Percentiles rank a stretch among this genome's conserved stretches.
Conservation (phyloP, 495 filamentous ascomycete species). For the Melanomma pulvis-pyrius region DNA sequence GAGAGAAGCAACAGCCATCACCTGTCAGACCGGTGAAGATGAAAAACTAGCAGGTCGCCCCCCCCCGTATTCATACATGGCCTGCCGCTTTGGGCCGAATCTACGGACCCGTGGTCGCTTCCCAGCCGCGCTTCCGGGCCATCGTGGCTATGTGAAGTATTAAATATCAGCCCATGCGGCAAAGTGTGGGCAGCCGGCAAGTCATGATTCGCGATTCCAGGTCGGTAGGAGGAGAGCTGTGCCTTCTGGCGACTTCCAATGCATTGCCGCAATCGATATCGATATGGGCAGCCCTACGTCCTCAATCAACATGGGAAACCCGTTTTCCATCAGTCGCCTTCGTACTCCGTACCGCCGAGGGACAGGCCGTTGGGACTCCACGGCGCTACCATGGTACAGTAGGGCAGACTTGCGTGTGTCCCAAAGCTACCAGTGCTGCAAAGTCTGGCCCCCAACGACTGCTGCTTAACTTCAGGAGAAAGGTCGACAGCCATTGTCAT, state of each 20-base stretch:
- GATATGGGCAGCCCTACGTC: not conserved
- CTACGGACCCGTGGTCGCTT: too few relatives aligned
- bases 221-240: not conserved
- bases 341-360: too few relatives aligned
- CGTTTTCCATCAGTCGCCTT: too few relatives aligned
- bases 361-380: too few relatives aligned
- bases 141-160: not conserved
- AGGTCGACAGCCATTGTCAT: not conserved
- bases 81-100: not conserved
- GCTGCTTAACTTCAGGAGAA: too few relatives aligned
- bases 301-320: too few relatives aligned
- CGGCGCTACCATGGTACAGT: too few relatives aligned
- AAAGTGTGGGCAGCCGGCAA: not conserved
- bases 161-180: not conserved
- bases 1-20: not conserved
- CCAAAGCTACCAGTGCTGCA: not conserved
- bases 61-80: not conserved
- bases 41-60: not conserved
- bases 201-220: not conserved
- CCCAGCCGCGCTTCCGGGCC: not conserved
- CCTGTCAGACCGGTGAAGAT: not conserved
- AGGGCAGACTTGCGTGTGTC: too few relatives aligned
- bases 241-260: not conserved
- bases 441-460: not conserved
- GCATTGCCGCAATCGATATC: not conserved